These are phyloP conservation scores for Starmerella bombicola DNA, from an alignment of 805 yeast species.

Conservation along the genomic window DNA sequence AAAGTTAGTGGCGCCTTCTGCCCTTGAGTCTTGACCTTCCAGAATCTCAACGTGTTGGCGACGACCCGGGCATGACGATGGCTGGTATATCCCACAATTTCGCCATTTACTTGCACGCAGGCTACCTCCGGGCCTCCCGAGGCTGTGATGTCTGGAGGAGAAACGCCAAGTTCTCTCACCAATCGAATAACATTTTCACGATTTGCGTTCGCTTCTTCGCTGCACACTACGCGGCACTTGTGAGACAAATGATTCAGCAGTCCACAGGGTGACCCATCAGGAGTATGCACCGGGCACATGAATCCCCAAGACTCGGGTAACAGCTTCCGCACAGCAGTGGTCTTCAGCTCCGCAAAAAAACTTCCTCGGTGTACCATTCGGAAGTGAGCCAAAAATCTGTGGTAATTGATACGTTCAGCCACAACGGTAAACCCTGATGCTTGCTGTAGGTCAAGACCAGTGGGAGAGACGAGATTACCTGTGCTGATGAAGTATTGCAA, in stretches of 20 bases:
- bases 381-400: slow-evolving; percentile 95
- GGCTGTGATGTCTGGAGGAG: slow-evolving; percentile 66
- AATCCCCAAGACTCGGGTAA: slow-evolving; percentile 99
- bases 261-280: slow-evolving; percentile 99
- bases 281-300: slow-evolving; percentile 97
- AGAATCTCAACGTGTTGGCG: slow-evolving; percentile 79
- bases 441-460: slow-evolving; percentile 95
- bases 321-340: slow-evolving; percentile 91
- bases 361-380: slow-evolving; percentile 99
- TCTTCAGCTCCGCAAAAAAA: slow-evolving; percentile 93
- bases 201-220: slow-evolving; percentile 14
- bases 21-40: slow-evolving; percentile 51
- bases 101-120: slow-evolving; percentile 90
- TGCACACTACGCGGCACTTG: slow-evolving; percentile 77
- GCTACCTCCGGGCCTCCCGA: slow-evolving; percentile 80
- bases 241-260: slow-evolving; percentile 91
- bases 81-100: slow-evolving; percentile 84
- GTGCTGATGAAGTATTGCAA: slow-evolving; percentile 89
- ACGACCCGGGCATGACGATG: slow-evolving; percentile 76
- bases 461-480: slow-evolving; percentile 92
- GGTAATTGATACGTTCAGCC: slow-evolving; percentile 94
- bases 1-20: slow-evolving; percentile 72
- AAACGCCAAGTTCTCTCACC: slow-evolving; percentile 61
- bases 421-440: slow-evolving; percentile 97
- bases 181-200: slow-evolving; percentile 29